phyloP scores from a whole-genome alignment of 164 flowering plant genomes.

The Umbilicus rupestris region DNA sequence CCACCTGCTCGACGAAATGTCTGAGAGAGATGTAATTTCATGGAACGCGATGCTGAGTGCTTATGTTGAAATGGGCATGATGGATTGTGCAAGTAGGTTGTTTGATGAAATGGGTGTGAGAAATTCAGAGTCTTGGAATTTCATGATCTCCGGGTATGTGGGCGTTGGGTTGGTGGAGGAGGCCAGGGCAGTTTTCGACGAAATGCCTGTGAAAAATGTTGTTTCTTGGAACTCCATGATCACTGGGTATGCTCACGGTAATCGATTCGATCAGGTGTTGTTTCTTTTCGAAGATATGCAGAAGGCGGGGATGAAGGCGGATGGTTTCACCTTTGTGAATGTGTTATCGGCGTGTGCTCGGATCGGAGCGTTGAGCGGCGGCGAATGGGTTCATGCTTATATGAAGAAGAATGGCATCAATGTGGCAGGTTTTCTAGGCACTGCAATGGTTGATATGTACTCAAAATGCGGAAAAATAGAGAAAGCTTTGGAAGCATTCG shows the following conservation, averaged over 20 bases:
- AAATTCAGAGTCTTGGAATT: constrained; percentile 39
- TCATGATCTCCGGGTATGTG: constrained; percentile 32
- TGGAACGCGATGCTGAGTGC: constrained; percentile 37
- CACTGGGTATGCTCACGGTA: constrained; percentile 20
- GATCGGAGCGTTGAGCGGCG: constrained; percentile 29
- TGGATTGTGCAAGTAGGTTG: constrained; percentile 17
- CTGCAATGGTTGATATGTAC: constrained; percentile 38
- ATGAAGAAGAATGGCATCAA: constrained; percentile 20
- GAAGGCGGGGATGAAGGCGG: constrained; percentile 16
- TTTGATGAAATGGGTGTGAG: constrained; percentile 35
- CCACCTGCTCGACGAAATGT: constrained; percentile 26
- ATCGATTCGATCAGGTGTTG: constrained; percentile 18
- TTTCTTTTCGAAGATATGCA: constrained; percentile 21
- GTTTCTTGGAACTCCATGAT: constrained; percentile 33
- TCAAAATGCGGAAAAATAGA: constrained; percentile 34
- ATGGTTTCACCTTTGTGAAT: constrained; percentile 24
- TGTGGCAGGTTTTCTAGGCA: constrained; percentile 28
- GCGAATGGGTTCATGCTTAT: constrained; percentile 33
- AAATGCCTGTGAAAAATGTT: constrained; percentile 20
- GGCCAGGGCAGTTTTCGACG: constrained; percentile 24
- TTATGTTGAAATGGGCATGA: constrained; percentile 21
- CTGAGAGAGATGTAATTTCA: constrained; percentile 21
- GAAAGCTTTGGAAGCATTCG: constrained; percentile 23
- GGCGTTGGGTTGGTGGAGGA: constrained; percentile 20
- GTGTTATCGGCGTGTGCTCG: constrained; percentile 30